Evolutionary conservation across 2,329 filamentous ascomycete species (phyloP).

Genomic region (Ciborinia camelliae): DNA sequence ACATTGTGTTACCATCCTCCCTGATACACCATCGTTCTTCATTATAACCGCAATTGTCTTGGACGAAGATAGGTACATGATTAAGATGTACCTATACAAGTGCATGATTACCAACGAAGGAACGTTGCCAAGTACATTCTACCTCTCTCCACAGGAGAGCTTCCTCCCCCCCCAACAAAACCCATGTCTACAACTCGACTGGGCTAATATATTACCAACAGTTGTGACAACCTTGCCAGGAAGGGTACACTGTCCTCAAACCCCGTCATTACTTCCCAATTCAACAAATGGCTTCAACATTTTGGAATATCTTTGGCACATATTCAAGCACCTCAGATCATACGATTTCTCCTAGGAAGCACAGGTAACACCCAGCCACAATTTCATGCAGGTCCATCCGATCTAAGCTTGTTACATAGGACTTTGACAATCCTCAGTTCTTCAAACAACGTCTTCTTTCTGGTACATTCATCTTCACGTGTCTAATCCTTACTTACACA

Average conservation of each 20-base stretch:
- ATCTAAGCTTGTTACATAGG: constrained; percentile 5
- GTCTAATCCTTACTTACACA: neutral
- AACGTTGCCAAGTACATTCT: neutral
- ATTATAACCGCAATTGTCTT: neutral
- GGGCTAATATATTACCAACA: neutral
- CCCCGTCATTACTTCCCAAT: neutral
- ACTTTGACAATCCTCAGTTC: neutral
- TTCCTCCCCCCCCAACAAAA: neutral
- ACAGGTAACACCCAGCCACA: neutral
- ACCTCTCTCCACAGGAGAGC: neutral
- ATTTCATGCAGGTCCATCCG: constrained; percentile 16
- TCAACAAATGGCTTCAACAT: neutral
- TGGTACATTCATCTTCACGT: neutral
- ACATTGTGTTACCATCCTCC: neutral
- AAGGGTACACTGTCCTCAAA: neutral
- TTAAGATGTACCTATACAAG: neutral
- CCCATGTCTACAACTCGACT: neutral
- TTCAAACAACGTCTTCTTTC: neutral
- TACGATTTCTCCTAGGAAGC: neutral
- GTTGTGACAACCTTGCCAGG: neutral
- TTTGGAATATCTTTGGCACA: neutral
- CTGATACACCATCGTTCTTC: neutral
- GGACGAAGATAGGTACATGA: neutral
- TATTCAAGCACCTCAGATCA: neutral
- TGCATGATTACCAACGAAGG: neutral